These are phyloP conservation scores for Raddia distichophylla DNA, from an alignment of 176 grass and related monocot genomes.

Conservation along the genomic window DNA sequence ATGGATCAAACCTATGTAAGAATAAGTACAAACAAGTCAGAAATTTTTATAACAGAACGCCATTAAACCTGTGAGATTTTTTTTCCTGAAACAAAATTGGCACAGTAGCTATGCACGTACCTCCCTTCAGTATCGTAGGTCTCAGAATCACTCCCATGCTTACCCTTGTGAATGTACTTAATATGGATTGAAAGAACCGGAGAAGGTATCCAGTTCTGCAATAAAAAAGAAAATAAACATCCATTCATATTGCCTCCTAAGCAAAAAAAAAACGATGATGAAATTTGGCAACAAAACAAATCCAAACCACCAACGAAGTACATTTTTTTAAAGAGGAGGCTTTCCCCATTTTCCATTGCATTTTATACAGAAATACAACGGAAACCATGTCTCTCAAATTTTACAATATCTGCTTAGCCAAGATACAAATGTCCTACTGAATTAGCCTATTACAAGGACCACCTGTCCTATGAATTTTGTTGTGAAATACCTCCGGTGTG, in stretches of 20 bases:
- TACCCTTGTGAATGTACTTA: slow-evolving; percentile 67
- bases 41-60: not conserved
- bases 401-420: too few relatives aligned
- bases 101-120: slow-evolving; percentile 19
- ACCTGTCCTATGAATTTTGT: too few relatives aligned
- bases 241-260: not conserved
- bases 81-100: not conserved
- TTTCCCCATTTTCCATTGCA: too few relatives aligned
- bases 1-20: slow-evolving; percentile 61
- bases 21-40: not conserved
- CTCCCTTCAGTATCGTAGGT: slow-evolving; percentile 76
- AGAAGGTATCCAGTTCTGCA: slow-evolving; percentile 63
- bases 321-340: too few relatives aligned
- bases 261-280: not conserved
- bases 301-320: not conserved
- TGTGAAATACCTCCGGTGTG: too few relatives aligned
- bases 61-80: not conserved
- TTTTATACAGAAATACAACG: too few relatives aligned
- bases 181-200: slow-evolving; percentile 61
- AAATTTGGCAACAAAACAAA: not conserved
- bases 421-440: too few relatives aligned
- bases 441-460: too few relatives aligned
- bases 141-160: slow-evolving; percentile 73
- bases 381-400: too few relatives aligned
- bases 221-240: not conserved